Base-by-base conservation (phyloP, 2,329 filamentous ascomycete species). In the Bipolaris victoriae region DNA sequence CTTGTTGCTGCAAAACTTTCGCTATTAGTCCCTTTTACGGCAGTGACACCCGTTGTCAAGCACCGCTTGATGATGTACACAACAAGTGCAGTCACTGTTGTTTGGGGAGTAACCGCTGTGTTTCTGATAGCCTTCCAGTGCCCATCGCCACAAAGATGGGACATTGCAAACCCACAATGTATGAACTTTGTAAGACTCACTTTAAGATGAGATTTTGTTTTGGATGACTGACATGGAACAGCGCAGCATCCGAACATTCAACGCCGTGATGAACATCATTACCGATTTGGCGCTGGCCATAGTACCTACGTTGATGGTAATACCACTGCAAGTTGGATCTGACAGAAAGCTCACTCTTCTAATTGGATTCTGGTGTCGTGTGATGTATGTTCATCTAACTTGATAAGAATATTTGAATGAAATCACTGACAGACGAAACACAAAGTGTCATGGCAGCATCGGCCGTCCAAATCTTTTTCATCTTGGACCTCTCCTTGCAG, bases 51-150 rank as follows among this genome's bases (percentile, higher is more conserved):
- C 1, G 5, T 45, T 5, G 40, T 11, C 5, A 45, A 7, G 29
- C 47, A 55, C 2, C n/a, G 4, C 7, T 45, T 16, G 11, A 55
- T 51, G 24, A 40, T 55, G 40, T 10, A 6, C 2, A 36, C 18
- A 5, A 49, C 47, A 2, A 41, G 47, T 7, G 9, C 35, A 16
- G 1, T 52, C 31, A 57, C 49, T 20, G 1, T 57, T 16, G n/a
- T 57, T 2, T 57, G 54, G 52, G 44, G 57, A 3, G 2, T 54
- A 1, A 58, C 33, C 5, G 55, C 39, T 0, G 16, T 58, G 0
- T 15, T 58, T 7, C 50, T 54, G 5, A 54, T 58, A 18, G 50
- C 39, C n/a, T 54, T 58, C 40, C 55, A 58, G 5, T 58, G 55
- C 15, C 40, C 47, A 16, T 22, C 47, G 1, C 37, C 43, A 1